phyloP scores from a whole-genome alignment of 371 early-diverging fungal species.

The Lichtheimia corymbifera region DNA sequence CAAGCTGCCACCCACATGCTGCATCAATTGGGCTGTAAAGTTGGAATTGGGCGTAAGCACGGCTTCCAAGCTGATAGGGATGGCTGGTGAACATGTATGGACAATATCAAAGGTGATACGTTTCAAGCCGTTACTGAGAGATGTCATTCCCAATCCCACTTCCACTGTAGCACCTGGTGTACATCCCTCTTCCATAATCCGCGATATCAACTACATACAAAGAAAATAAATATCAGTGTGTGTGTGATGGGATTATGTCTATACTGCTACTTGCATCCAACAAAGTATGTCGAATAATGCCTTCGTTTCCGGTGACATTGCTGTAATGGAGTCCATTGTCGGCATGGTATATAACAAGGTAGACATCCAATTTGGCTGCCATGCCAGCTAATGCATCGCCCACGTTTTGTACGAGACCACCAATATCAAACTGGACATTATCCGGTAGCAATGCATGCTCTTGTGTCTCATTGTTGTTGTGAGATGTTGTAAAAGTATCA shows the following conservation, averaged over 20 bases:
- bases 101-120: neutral
- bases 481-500: no score
- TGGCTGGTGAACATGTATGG: neutral
- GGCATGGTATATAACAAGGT: neutral
- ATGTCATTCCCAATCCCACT: neutral
- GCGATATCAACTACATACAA: neutral
- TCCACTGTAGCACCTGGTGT: neutral
- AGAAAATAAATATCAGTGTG: neutral
- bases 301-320: neutral
- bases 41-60: neutral
- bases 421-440: neutral
- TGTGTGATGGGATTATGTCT: no score
- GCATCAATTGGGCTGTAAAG: neutral
- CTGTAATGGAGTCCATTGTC: conserved; percentile 2
- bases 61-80: neutral
- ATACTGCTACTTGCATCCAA: neutral
- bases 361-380: neutral
- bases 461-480: no score
- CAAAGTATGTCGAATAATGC: neutral
- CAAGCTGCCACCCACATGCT: neutral
- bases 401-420: neutral
- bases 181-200: neutral
- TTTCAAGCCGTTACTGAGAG: neutral
- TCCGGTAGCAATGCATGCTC: neutral
- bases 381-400: conserved; percentile 2